Percentiles rank a stretch among this genome's conserved stretches.
Evolutionary conservation across 345 rosid species (phyloP).

Genomic region (Eucalyptus globulus): DNA sequence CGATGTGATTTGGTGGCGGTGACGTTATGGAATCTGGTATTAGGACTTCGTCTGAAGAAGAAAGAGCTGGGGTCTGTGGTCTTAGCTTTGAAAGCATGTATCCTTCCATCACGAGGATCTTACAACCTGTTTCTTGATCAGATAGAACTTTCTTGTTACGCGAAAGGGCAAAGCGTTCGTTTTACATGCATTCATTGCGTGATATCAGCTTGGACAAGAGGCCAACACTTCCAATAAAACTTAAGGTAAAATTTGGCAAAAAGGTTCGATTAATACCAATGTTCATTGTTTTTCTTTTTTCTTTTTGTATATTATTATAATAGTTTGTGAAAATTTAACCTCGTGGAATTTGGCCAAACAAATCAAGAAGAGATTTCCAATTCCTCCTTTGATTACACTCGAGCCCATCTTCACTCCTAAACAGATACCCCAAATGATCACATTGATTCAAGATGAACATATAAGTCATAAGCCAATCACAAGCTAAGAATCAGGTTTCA

Average conservation of each 20-base stretch:
- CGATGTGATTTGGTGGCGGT: not conserved
- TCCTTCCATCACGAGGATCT: not conserved
- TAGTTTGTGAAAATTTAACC: too few relatives aligned
- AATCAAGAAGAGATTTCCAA: not conserved
- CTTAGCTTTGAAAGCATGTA: not conserved
- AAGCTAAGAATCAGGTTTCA: not conserved
- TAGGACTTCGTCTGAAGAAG: not conserved
- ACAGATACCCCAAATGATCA: not conserved
- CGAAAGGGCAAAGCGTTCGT: not conserved
- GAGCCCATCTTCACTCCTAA: not conserved
- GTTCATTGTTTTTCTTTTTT: not conserved
- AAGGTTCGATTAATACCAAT: not conserved
- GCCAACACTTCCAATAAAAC: not conserved
- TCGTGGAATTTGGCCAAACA: not conserved
- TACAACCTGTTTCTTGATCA: not conserved
- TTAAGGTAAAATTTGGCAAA: not conserved
- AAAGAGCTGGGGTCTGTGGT: not conserved
- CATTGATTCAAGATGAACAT: not conserved
- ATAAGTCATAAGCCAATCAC: not conserved
- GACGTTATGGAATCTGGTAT: not conserved
- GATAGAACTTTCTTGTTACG: not conserved
- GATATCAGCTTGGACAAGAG: not conserved
- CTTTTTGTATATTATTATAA: too few relatives aligned
- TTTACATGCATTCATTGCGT: not conserved
- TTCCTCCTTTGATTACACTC: not conserved